These are phyloP conservation scores for Phytophthora foliorum DNA, from an alignment of 352 stramenopile species.

Conservation along the genomic window DNA sequence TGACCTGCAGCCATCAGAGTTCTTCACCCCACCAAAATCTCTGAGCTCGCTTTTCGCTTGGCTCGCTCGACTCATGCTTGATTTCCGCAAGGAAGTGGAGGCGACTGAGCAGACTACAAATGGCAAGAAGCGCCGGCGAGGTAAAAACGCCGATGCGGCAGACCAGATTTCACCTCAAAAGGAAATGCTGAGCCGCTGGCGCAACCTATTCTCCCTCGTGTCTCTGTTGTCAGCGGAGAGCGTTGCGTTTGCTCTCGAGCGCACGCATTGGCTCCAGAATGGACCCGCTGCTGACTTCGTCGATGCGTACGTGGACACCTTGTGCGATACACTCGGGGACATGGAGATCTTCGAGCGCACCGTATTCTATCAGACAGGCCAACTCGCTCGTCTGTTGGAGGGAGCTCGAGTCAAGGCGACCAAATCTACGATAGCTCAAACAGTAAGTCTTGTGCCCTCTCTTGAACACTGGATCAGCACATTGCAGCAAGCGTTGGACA, in stretches of 20 bases:
- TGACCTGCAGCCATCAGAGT: slow-evolving; percentile 66
- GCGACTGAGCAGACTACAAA: slow-evolving; percentile 46
- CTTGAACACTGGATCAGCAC: slow-evolving; percentile 51
- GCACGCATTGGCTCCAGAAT: slow-evolving; percentile 48
- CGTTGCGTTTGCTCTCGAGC: slow-evolving; percentile 70
- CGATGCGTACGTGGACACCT: slow-evolving; percentile 51
- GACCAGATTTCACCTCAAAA: slow-evolving; percentile 45
- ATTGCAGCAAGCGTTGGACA: slow-evolving; percentile 52
- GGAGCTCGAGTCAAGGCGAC: slow-evolving; percentile 33
- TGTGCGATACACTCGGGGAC: slow-evolving; percentile 54
- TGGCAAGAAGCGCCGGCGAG: slow-evolving; percentile 60
- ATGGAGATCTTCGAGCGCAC: slow-evolving; percentile 71
- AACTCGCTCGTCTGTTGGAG: slow-evolving; percentile 64
- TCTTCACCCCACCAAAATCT: slow-evolving; percentile 63
- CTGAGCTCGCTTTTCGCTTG: slow-evolving; percentile 62
- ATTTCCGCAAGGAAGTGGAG: slow-evolving; percentile 54
- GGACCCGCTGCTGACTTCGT: slow-evolving; percentile 56
- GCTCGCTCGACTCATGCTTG: slow-evolving; percentile 60
- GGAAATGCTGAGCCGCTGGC: slow-evolving; percentile 66
- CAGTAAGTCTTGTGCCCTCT: slow-evolving; percentile 30
- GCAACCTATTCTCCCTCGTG: slow-evolving; percentile 78
- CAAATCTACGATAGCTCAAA: slow-evolving; percentile 43
- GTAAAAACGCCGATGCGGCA: slow-evolving; percentile 38
- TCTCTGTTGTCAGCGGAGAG: slow-evolving; percentile 69
- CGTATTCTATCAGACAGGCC: slow-evolving; percentile 70